Conservation (phyloP, 2,329 filamentous ascomycete species). For the Penicillium sp. region DNA sequence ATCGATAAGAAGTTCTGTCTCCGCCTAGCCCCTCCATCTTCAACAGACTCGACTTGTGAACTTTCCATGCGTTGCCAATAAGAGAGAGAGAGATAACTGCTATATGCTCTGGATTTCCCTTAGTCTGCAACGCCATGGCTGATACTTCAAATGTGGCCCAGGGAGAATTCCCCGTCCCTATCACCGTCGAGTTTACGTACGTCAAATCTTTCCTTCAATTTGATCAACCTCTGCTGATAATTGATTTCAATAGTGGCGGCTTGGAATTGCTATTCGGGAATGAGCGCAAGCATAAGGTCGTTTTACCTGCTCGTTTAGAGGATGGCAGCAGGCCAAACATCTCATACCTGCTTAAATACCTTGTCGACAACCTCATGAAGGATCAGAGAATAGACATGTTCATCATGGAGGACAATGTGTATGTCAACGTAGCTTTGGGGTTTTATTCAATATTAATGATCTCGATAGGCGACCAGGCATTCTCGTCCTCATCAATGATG, state of each 20-base stretch:
- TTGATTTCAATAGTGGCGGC: slow-evolving; percentile 57
- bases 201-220: slow-evolving; percentile 10
- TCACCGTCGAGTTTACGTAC: slow-evolving; percentile 69
- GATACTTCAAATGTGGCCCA: slow-evolving; percentile 4
- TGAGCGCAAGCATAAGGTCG: slow-evolving; percentile 61
- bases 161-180: slow-evolving; percentile 37
- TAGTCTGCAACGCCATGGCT: slow-evolving; percentile 1
- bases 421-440: slow-evolving; percentile 39
- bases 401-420: slow-evolving; percentile 79
- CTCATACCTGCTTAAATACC: slow-evolving; percentile 65
- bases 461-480: slow-evolving; percentile 77
- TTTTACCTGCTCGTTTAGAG: slow-evolving; percentile 55
- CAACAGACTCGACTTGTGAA: not conserved
- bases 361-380: slow-evolving; percentile 75
- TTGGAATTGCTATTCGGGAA: slow-evolving; percentile 90
- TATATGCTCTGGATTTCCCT: not conserved
- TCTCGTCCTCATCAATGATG: slow-evolving; percentile 91
- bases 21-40: slow-evolving; percentile 14
- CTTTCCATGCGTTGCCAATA: not conserved
- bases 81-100: not conserved
- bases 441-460: slow-evolving; percentile 9
- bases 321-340: slow-evolving; percentile 58
- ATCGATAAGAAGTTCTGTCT: slow-evolving; percentile 31
- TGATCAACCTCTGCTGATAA: slow-evolving; percentile 5
- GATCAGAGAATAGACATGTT: slow-evolving; percentile 82